phyloP scores from a whole-genome alignment of 352 stramenopile genomes.

The Phytophthora chlamydospora region DNA sequence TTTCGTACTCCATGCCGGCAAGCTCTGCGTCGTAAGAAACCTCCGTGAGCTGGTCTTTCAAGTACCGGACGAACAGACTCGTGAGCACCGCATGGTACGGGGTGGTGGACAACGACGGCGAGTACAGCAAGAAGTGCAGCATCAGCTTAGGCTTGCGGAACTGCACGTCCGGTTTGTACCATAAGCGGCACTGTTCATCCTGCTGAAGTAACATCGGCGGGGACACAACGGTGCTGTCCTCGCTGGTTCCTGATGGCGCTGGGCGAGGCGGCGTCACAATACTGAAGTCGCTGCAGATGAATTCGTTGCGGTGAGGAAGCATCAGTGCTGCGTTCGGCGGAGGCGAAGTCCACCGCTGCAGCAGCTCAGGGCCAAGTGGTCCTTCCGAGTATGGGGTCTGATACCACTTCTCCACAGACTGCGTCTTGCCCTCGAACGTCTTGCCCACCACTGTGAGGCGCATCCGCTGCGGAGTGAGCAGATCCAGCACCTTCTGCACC shows the following conservation, averaged over 20 bases:
- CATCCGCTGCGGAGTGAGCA: constrained; percentile 59
- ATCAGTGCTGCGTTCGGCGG: constrained; percentile 42
- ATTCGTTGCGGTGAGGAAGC: constrained; percentile 72
- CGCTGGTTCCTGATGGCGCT: constrained; percentile 38
- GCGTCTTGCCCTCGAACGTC: constrained; percentile 59
- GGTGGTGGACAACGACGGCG: constrained; percentile 55
- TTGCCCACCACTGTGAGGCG: constrained; percentile 75
- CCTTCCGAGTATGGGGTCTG: constrained; percentile 62
- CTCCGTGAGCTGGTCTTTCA: constrained; percentile 89
- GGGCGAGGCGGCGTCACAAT: constrained; percentile 50
- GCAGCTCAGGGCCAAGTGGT: constrained; percentile 34
- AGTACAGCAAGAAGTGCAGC: constrained; percentile 81
- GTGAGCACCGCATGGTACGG: constrained; percentile 78
- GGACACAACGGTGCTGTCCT: constrained; percentile 2
- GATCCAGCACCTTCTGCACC: constrained; percentile 57
- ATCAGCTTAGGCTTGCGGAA: constrained; percentile 93
- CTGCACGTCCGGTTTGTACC: constrained; percentile 89
- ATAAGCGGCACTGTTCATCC: constrained; percentile 61
- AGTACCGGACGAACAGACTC: constrained; percentile 70
- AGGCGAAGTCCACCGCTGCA: constrained; percentile 48
- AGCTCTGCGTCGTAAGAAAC: constrained; percentile 81
- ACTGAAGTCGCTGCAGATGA: constrained; percentile 79
- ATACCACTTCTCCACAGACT: constrained; percentile 70
- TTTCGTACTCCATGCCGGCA: constrained; percentile 77
- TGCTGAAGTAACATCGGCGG: constrained; percentile 50